Evolutionary conservation across 495 filamentous ascomycete species (phyloP), one percentile per base, ranked within the genome.

Genomic region (Penicillium bialowiezense): DNA sequence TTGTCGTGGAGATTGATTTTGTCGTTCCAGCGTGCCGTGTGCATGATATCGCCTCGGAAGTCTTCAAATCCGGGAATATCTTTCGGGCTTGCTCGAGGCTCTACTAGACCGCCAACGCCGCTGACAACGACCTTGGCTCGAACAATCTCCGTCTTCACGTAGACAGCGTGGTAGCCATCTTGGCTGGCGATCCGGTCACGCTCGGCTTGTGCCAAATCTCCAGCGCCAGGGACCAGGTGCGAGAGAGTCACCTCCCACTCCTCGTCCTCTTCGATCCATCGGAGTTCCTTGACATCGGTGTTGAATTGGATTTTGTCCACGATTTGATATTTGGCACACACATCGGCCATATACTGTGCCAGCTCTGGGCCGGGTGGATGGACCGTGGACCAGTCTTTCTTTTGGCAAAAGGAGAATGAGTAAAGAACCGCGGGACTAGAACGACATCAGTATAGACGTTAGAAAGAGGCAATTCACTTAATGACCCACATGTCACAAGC

Each of bases 381-480:
- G 21, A 80, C 57, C 5, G 71, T 71, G 0, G 74, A 76, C 82
- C 84, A 87, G 32, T 72, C 60, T 17, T 71, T 62, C 56, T 87
- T 87, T 17, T 70, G 71, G 4, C 73, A 69, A 51, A 87, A 88
- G 0, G 78, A 82, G 61, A 85, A 84, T 34, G 73, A 80, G 61
- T 88, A 88, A 18, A 85, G 75, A 1, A 75, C 40, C 2, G 83
- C 80, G 24, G 78, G 79, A 7, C 74, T 79, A 15, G 33, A 36
- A 19, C 17, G 36, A 15, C 52, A 40, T 49, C 50, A 57, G 45
- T 42, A 32, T 40, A n/a, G n/a, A n/a, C n/a, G n/a, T n/a, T n/a
- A n/a, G n/a, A n/a, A n/a, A n/a, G n/a, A n/a, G n/a, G n/a, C n/a
- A n/a, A n/a, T n/a, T n/a, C n/a, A n/a, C n/a, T 6, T 3, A 5